Evolutionary conservation across 2,329 filamentous ascomycete species (phyloP), one percentile per base, ranked within the genome.

Genomic region (Lasiodiplodia sp.): DNA sequence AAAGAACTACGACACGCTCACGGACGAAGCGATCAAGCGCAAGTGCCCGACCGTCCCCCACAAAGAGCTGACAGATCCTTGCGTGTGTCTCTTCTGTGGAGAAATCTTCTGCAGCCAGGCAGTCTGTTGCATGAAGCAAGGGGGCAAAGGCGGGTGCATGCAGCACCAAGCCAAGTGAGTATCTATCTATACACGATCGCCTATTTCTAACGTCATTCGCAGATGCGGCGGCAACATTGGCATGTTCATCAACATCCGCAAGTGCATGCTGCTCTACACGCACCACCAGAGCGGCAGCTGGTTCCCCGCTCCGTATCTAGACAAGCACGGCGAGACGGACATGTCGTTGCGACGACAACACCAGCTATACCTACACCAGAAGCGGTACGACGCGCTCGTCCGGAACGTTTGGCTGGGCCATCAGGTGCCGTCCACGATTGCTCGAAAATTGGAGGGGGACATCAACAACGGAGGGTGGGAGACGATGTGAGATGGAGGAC

Each of bases 391-490:
- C 80, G 89, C 91, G 44, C 86, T 97, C 79, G 86, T 97, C 68
- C 86, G 96, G 63, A 92, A 91, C 73, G 89, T 94, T 53, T 97
- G 96, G 91, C 84, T 98, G 69, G 88, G 89, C 62, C 94, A 97
- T 74, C 91, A 92, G 4, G 89, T 99, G 34, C 94, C 94, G 44
- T 96, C 92, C 72, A 89, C 93, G 57, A 97, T 99, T 77, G 92
- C 92, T 72, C 86, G 96, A 72, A 95, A 93, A 80, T 81, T 99
- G 72, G 96, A 99, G 83, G 91, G 93, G 16, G 96, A 99, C 79
- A 93, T 97, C 55, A 99, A 99, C 77, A 97, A 93, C 74, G 96
- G 96, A 0, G 96, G 96, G 0, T 99, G 96, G 96, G 96, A 99
- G 83, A 97, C 83, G 40, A 73, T 86, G 71, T 86, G 34, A 14